Conservation (phyloP, 495 filamentous ascomycete species). For the Haplographium delicatum region DNA sequence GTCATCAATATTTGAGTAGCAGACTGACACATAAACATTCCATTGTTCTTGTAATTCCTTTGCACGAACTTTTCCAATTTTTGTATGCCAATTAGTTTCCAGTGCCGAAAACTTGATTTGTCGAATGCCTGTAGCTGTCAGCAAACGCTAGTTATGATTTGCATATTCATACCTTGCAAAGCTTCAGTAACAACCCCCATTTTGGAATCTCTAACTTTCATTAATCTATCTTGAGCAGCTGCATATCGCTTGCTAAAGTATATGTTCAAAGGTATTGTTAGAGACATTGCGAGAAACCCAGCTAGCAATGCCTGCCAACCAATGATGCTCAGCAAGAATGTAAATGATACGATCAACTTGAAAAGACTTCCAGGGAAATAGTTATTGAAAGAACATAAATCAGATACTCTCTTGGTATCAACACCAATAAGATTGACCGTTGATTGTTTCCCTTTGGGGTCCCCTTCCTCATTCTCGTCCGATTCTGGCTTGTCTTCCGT, state of each 20-base stretch:
- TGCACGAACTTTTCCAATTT: conserved; percentile 59
- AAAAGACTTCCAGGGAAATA: conserved; percentile 56
- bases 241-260: conserved; percentile 63
- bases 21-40: conserved; percentile 53
- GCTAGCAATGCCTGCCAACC: conserved; percentile 67
- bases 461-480: conserved; percentile 47
- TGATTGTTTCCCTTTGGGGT: conserved; percentile 65
- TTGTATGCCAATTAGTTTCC: conserved; percentile 75
- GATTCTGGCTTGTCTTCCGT: conserved; percentile 24
- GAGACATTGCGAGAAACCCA: conserved; percentile 57
- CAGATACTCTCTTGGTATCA: conserved; percentile 66
- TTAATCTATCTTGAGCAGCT: conserved; percentile 61
- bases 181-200: conserved; percentile 76
- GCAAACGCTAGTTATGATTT: neutral
- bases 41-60: conserved; percentile 63
- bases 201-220: conserved; percentile 76
- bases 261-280: conserved; percentile 65
- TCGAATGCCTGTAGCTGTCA: conserved; percentile 46
- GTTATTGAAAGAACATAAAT: conserved; percentile 62
- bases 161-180: conserved; percentile 50
- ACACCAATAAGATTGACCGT: conserved; percentile 77
- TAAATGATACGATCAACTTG: conserved; percentile 58
- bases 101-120: conserved; percentile 86
- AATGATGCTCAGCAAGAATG: conserved; percentile 62
- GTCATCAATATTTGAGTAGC: conserved; percentile 27